These are phyloP conservation scores for Prunus davidiana DNA, from an alignment of 306 rosid genomes.

Conservation along the genomic window DNA sequence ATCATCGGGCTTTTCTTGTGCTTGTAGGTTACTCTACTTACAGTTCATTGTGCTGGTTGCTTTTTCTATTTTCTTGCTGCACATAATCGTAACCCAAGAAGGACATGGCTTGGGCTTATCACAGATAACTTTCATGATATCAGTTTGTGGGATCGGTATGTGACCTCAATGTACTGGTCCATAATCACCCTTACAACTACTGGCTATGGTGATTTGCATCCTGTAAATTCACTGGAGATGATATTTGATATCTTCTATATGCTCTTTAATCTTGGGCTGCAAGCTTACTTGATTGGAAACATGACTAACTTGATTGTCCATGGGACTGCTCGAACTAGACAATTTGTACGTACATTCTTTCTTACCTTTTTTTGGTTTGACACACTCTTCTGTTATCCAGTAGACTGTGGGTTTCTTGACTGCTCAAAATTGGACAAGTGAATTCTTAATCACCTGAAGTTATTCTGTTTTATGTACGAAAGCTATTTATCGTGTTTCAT, in stretches of 20 bases:
- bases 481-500: no score
- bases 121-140: neutral
- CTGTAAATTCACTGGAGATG: conserved; percentile 60
- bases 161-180: conserved; percentile 73
- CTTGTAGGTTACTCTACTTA: conserved; percentile 67
- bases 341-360: conserved; percentile 55
- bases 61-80: conserved; percentile 46
- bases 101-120: conserved; percentile 47
- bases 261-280: conserved; percentile 58
- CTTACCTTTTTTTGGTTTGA: neutral
- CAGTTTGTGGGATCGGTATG: conserved; percentile 28
- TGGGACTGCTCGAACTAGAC: conserved; percentile 63
- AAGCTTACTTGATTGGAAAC: conserved; percentile 70
- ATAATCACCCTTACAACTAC: conserved; percentile 54
- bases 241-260: conserved; percentile 40
- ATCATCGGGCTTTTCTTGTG: conserved; percentile 19
- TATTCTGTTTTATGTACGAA: no score
- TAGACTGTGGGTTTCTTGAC: no score
- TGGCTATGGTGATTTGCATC: conserved; percentile 89
- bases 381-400: no score
- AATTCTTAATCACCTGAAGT: no score
- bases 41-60: conserved; percentile 63
- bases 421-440: no score
- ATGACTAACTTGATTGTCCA: conserved; percentile 87
- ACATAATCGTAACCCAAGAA: conserved; percentile 17